A percentile compares a stretch with the other conserved stretches of the same genome.
Conservation (phyloP, 1,139 yeast species). For the Taphrina betulina region DNA sequence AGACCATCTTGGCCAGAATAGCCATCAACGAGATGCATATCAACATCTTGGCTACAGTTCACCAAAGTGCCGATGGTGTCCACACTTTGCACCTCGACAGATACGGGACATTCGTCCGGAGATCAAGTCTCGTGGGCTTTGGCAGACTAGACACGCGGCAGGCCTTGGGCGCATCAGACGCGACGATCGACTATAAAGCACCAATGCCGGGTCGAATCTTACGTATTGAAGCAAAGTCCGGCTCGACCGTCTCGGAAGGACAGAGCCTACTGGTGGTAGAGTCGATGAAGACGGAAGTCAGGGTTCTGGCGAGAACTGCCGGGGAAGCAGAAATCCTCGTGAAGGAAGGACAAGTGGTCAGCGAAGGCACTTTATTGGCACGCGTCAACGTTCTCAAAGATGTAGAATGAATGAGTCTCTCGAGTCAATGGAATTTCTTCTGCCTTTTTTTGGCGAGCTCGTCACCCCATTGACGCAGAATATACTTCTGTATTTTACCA, state of each 20-base stretch:
- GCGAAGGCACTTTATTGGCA: constrained; percentile 8
- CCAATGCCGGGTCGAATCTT: constrained; percentile 25
- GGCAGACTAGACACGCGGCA: constrained; percentile 2
- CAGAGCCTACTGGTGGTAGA: constrained; percentile 86
- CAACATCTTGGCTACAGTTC: background rate
- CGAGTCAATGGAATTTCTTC: background rate
- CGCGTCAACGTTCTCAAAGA: too few relatives aligned
- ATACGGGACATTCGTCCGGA: constrained; percentile 3
- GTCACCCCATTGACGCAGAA: constrained; percentile 39
- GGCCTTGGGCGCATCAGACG: background rate
- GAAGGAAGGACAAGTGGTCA: constrained; percentile 15
- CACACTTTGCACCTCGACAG: constrained; percentile 2
- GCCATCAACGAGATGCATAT: background rate
- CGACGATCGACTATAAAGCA: constrained; percentile 1
- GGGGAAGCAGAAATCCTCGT: constrained; percentile 4
- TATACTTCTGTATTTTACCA: constrained; percentile 45
- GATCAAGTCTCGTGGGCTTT: background rate
- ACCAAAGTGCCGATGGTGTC: background rate
- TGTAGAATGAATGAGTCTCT: too few relatives aligned
- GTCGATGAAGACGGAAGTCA: constrained; percentile 99
- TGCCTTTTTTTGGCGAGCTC: constrained; percentile 18
- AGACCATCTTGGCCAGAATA: background rate
- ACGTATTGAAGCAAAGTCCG: constrained; percentile 59
- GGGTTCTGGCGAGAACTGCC: constrained; percentile 55
- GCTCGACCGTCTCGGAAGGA: constrained; percentile 70